Evolutionary conservation across 208 protist genomes (phyloP).

Genomic region (Plasmodiophora brassicae): DNA sequence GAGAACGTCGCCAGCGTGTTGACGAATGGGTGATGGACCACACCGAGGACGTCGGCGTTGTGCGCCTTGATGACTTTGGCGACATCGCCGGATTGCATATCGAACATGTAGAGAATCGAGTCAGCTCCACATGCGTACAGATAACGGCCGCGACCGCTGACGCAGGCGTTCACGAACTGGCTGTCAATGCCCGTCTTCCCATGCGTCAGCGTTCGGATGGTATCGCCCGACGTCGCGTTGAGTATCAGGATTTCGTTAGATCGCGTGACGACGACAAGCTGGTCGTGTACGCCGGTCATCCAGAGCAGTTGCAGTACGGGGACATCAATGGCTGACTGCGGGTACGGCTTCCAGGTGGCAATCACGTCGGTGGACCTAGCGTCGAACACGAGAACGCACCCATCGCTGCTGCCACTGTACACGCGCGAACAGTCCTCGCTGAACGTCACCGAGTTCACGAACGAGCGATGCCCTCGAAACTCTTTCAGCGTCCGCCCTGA

Average conservation of each 20-base stretch:
- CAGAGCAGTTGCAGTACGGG: background rate
- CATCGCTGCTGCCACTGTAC: background rate
- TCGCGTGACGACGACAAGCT: background rate
- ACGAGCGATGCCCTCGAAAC: slow-evolving; percentile 33
- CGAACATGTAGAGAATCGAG: slow-evolving; percentile 56
- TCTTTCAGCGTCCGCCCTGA: slow-evolving; percentile 40
- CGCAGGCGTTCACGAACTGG: background rate
- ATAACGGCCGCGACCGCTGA: background rate
- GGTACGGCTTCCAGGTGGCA: no score
- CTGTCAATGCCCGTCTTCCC: background rate
- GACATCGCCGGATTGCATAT: slow-evolving; percentile 39
- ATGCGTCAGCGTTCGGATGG: background rate
- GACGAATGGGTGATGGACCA: slow-evolving; percentile 56
- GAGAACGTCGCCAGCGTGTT: slow-evolving; percentile 58
- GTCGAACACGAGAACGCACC: slow-evolving; percentile 38
- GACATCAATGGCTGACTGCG: no score
- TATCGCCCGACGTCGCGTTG: background rate
- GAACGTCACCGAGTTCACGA: slow-evolving; percentile 35
- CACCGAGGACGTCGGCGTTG: slow-evolving; percentile 56
- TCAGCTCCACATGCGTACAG: slow-evolving; percentile 47
- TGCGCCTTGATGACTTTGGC: slow-evolving; percentile 41
- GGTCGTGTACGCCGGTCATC: background rate
- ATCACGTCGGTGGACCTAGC: slow-evolving; percentile 26
- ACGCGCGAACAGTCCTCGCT: background rate
- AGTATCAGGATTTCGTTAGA: background rate